Conservation (phyloP, 805 yeast genomes). For the Hyphopichia homilentoma region DNA sequence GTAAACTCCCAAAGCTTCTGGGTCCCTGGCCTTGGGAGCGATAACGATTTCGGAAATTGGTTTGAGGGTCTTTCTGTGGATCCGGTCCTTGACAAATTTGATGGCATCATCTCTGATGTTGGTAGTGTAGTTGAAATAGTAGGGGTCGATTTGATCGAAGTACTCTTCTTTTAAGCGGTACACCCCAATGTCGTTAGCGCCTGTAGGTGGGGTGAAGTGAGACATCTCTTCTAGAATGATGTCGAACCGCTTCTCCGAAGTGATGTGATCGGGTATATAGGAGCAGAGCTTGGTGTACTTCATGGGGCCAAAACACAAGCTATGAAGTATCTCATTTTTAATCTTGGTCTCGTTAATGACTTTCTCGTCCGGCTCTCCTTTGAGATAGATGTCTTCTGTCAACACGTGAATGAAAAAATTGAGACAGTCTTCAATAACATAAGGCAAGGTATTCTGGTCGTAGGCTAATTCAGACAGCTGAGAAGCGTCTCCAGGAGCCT, state of each 20-base stretch:
- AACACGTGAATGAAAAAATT: conserved; percentile 63
- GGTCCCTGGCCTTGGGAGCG: conserved; percentile 45
- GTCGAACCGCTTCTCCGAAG: conserved; percentile 72
- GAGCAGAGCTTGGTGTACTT: conserved; percentile 66
- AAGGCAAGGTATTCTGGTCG: conserved; percentile 48
- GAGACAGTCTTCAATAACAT: conserved; percentile 77
- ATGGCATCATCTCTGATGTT: conserved; percentile 85
- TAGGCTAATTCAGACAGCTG: conserved; percentile 20
- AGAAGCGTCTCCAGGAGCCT: conserved; percentile 6
- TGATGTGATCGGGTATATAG: conserved; percentile 71
- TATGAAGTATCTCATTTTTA: conserved; percentile 72
- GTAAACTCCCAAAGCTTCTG: conserved; percentile 34
- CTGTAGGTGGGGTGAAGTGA: conserved; percentile 27
- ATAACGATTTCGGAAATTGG: conserved; percentile 50
- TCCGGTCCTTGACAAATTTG: conserved; percentile 50
- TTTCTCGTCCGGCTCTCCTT: conserved; percentile 44
- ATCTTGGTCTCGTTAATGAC: conserved; percentile 50
- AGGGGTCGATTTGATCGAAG: conserved; percentile 50
- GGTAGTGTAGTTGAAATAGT: conserved; percentile 70
- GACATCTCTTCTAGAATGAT: conserved; percentile 32
- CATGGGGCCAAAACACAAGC: conserved; percentile 71
- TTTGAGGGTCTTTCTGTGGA: conserved; percentile 36
- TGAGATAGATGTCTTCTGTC: conserved; percentile 61
- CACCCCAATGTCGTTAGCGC: conserved; percentile 33
- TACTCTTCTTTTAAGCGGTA: conserved; percentile 35